These are phyloP conservation scores for Starmerella riodocensis DNA, from an alignment of 805 yeast genomes.

Conservation along the genomic window DNA sequence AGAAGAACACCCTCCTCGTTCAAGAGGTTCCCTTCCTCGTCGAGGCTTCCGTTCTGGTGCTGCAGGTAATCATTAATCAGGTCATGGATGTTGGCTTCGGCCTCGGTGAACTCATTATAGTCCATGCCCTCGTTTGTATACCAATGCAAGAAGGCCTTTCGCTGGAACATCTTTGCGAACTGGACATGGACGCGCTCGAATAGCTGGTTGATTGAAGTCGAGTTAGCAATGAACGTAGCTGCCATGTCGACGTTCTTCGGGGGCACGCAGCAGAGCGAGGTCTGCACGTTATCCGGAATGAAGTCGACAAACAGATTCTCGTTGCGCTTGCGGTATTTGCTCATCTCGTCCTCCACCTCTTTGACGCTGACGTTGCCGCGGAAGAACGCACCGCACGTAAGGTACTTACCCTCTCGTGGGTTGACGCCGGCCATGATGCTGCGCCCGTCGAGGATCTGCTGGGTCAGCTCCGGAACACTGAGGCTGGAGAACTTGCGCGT, in stretches of 20 bases:
- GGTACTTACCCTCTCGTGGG: slow-evolving; percentile 79
- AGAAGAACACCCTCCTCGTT: slow-evolving; percentile 7
- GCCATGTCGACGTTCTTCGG: slow-evolving; percentile 77
- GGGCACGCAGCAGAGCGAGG: slow-evolving; percentile 84
- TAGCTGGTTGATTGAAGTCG: slow-evolving; percentile 83
- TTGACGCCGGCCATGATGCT: slow-evolving; percentile 95
- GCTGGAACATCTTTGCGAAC: slow-evolving; percentile 82
- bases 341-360: slow-evolving; percentile 92
- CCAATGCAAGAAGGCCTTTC: slow-evolving; percentile 95
- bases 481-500: slow-evolving; percentile 72
- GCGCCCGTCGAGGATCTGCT: slow-evolving; percentile 82
- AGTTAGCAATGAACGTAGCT: slow-evolving; percentile 86
- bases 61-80: slow-evolving; percentile 83
- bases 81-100: slow-evolving; percentile 82
- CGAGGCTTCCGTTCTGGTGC: slow-evolving; percentile 71
- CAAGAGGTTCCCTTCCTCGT: slow-evolving; percentile 9
- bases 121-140: slow-evolving; percentile 95
- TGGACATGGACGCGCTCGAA: slow-evolving; percentile 83
- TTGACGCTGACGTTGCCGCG: slow-evolving; percentile 86
- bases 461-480: slow-evolving; percentile 82
- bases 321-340: slow-evolving; percentile 67
- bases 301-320: slow-evolving; percentile 80
- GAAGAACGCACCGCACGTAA: slow-evolving; percentile 88
- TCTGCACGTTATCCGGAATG: slow-evolving; percentile 92
- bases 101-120: slow-evolving; percentile 85